These are phyloP conservation scores for Onygena corvina DNA, from an alignment of 2,329 filamentous ascomycete species.

Conservation along the genomic window DNA sequence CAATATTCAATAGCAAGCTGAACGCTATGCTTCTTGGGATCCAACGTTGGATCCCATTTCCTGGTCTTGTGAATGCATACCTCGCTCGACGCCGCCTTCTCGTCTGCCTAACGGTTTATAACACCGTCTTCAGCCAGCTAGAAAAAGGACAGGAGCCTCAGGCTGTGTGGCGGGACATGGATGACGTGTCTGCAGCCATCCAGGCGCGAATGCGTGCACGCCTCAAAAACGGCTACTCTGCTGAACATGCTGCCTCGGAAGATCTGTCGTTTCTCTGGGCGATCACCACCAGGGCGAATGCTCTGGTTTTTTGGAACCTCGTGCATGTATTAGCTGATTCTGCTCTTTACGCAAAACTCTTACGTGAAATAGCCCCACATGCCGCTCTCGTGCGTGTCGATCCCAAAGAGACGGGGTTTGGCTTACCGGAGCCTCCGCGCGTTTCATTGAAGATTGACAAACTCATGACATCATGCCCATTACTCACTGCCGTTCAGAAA, in stretches of 20 bases:
- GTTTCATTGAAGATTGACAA: conserved; percentile 33
- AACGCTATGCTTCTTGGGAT: conserved; percentile 44
- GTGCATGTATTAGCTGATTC: conserved; percentile 36
- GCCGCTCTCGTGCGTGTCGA: conserved; percentile 29
- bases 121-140: conserved; percentile 33
- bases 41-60: conserved; percentile 45
- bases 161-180: conserved; percentile 37
- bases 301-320: conserved; percentile 42
- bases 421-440: conserved; percentile 33
- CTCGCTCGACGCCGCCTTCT: conserved; percentile 35
- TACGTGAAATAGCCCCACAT: conserved; percentile 36
- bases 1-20: conserved; percentile 44
- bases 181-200: conserved; percentile 38
- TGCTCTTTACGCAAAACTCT: conserved; percentile 32
- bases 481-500: conserved; percentile 37
- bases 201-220: conserved; percentile 33
- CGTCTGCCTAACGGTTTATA: conserved; percentile 31
- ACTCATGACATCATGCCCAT: conserved; percentile 34
- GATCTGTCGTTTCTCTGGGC: conserved; percentile 46
- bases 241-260: conserved; percentile 28
- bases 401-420: conserved; percentile 29
- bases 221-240: conserved; percentile 27
- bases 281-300: conserved; percentile 42
- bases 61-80: conserved; percentile 39
- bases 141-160: conserved; percentile 35